Evolutionary conservation across 2,329 filamentous ascomycete species (phyloP), one percentile per base, ranked within the genome.

Genomic region (Tolypocladium endophyticum): DNA sequence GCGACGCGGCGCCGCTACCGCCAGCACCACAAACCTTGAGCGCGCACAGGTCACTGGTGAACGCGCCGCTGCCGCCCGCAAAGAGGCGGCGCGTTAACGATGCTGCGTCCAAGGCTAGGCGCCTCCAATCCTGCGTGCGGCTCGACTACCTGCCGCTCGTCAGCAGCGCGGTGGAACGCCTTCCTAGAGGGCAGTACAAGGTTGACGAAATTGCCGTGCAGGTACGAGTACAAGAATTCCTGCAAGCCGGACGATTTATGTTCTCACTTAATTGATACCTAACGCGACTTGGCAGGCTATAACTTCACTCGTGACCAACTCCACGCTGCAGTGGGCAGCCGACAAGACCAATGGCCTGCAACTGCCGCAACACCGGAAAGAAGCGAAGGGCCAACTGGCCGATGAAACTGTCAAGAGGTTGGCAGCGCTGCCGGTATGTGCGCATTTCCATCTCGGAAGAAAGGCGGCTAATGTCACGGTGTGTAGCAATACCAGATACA

Each of bases 61-160:
- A 67, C 25, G 69, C 68, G 57, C 70, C 72, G 55, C 68, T 68
- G 57, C 71, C 72, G 55, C 68, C 69, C 8, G 58, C 61, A 8
- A 75, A 75, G 63, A 66, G 67, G 43, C 66, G 68, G 58, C 69
- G 72, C 58, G 65, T 72, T 4, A 64, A 65, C 7, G 43, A 65
- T 53, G 47, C 55, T 54, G 47, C 59, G 58, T 58, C 59, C 25
- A 59, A n/a, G 30, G 11, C 30, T 30, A 20, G 63, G 59, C 60
- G 55, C 35, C 56, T 72, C 0, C 64, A 64, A 55, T 59, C 65
- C 0, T 71, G 71, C 41, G 50, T 75, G 11, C 63, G 62, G 28
- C 58, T 62, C 1, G 71, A 74, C 41, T 67, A 76, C 1, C 59
- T 72, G 5, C 74, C 74, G 1, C 67, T 71, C 33, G 66, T 76